Evolutionary conservation across 208 protist species (phyloP).

Genomic region (Leishmania martiniquensis): DNA sequence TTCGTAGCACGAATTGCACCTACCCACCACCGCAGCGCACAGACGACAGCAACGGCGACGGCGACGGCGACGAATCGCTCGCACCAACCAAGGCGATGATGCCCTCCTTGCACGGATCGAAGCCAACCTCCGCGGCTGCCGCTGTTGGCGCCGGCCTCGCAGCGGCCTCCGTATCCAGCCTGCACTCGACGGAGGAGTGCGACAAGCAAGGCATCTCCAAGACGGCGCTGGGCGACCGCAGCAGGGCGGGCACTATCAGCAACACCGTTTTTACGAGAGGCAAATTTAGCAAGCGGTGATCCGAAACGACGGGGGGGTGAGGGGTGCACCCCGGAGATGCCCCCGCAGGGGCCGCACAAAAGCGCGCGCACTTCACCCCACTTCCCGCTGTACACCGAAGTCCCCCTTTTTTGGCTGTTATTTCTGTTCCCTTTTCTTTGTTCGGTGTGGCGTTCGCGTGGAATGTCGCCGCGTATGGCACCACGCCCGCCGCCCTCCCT

Average conservation of each 20-base stretch:
- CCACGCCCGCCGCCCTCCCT: background rate
- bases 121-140: background rate
- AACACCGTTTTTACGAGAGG: background rate
- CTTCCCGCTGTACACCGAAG: background rate
- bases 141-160: background rate
- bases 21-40: background rate
- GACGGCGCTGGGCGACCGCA: background rate
- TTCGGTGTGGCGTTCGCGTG: background rate
- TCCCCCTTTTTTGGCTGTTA: too few species aligned
- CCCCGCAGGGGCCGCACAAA: background rate
- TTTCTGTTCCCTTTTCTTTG: too few species aligned
- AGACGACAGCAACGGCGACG: background rate
- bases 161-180: background rate
- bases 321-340: background rate
- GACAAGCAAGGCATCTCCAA: conserved; percentile 25
- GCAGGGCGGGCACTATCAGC: background rate
- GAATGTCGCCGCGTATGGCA: too few species aligned
- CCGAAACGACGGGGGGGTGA: background rate
- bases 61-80: background rate
- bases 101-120: background rate
- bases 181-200: conserved; percentile 32
- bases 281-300: background rate
- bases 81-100: too few species aligned
- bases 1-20: background rate
- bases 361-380: background rate